Evolutionary conservation across 2,329 filamentous ascomycete genomes (phyloP).

Genomic region (Diplodia mutila): DNA sequence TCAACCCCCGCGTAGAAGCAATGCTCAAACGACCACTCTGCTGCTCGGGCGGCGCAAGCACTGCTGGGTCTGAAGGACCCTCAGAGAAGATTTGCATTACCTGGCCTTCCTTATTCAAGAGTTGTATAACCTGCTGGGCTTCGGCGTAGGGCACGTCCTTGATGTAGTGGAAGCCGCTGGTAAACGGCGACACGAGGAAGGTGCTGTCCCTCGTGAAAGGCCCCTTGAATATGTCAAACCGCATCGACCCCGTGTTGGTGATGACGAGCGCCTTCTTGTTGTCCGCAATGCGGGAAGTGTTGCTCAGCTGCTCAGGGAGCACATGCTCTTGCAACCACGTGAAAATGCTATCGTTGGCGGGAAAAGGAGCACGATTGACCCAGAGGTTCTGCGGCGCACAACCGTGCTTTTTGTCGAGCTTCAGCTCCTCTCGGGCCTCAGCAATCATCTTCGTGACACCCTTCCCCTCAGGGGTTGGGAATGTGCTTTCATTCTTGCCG

Average conservation of each 20-base stretch:
- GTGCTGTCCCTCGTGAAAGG: slow-evolving; percentile 86
- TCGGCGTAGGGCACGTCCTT: slow-evolving; percentile 78
- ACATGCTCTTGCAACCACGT: slow-evolving; percentile 77
- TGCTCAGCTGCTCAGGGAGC: slow-evolving; percentile 68
- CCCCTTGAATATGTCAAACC: slow-evolving; percentile 95
- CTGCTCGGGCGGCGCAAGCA: slow-evolving; percentile 53
- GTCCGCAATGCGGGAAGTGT: slow-evolving; percentile 36
- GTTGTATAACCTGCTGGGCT: slow-evolving; percentile 68
- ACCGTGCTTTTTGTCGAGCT: slow-evolving; percentile 76
- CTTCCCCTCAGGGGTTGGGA: slow-evolving; percentile 74
- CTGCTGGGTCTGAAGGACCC: slow-evolving; percentile 34
- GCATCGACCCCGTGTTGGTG: slow-evolving; percentile 86
- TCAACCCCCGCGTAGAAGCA: neutral
- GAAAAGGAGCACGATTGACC: slow-evolving; percentile 79
- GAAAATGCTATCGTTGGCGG: slow-evolving; percentile 74
- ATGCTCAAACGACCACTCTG: slow-evolving; percentile 14
- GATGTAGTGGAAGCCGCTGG: slow-evolving; percentile 74
- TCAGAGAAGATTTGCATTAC: slow-evolving; percentile 47
- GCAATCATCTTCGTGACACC: slow-evolving; percentile 73
- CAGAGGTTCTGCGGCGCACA: slow-evolving; percentile 81
- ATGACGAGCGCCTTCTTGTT: slow-evolving; percentile 71
- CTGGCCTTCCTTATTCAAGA: slow-evolving; percentile 62
- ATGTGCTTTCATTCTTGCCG: slow-evolving; percentile 69
- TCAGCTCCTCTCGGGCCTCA: slow-evolving; percentile 68
- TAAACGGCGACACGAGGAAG: slow-evolving; percentile 86